Evolutionary conservation across 352 stramenopile species (phyloP).

Genomic region (Phytophthora foliorum): DNA sequence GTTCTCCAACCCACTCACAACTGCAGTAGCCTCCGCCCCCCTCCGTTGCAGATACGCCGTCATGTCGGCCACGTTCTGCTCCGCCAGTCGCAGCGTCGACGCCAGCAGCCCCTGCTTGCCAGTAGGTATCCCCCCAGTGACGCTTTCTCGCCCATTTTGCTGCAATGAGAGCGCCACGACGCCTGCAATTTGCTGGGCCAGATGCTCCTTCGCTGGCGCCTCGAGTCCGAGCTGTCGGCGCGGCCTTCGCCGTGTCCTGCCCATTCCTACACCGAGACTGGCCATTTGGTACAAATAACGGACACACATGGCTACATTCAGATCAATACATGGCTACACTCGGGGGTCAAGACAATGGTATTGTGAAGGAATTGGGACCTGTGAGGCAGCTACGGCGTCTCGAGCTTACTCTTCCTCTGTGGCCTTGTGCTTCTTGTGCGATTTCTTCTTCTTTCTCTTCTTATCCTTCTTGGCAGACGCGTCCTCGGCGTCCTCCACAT

Average conservation of each 20-base stretch:
- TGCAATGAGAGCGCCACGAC: constrained; percentile 40
- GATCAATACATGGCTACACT: background rate
- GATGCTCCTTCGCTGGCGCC: constrained; percentile 14
- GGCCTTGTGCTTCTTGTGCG: constrained; percentile 67
- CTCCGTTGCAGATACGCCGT: constrained; percentile 27
- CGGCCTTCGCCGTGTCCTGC: constrained; percentile 3
- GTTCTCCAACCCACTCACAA: constrained; percentile 1
- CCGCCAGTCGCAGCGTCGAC: constrained; percentile 39
- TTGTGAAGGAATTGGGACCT: background rate
- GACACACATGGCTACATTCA: constrained; percentile 29
- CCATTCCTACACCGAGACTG: constrained; percentile 6
- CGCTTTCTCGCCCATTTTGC: constrained; percentile 8
- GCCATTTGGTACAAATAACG: constrained; percentile 18
- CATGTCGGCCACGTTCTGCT: constrained; percentile 41
- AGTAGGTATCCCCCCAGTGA: background rate
- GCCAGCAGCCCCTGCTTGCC: constrained; percentile 26
- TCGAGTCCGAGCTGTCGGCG: constrained; percentile 34
- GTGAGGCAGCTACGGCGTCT: background rate
- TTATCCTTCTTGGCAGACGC: constrained; percentile 61
- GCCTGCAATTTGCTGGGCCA: constrained; percentile 35
- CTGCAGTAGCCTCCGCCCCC: constrained; percentile 3
- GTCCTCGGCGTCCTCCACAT: constrained; percentile 65
- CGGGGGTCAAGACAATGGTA: too few species aligned
- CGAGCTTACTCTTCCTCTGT: constrained; percentile 37
- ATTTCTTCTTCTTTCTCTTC: constrained; percentile 78